Conservation (phyloP, 2,329 filamentous ascomycete species). For the Apiospora hydei region DNA sequence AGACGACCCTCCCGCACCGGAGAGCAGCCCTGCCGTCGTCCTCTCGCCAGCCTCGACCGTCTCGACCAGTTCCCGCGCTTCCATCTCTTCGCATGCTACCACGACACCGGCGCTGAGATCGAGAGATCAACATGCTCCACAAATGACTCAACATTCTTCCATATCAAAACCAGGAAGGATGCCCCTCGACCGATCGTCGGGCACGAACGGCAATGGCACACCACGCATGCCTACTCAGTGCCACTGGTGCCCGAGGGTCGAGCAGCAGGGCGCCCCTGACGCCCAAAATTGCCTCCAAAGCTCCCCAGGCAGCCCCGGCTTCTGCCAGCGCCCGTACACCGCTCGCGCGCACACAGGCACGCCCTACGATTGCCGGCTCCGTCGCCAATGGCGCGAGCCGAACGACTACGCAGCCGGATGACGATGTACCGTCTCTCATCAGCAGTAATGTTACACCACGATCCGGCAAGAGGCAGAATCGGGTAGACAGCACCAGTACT, state of each 20-base stretch:
- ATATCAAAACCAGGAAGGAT: slow-evolving; percentile 44
- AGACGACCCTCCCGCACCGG: not conserved
- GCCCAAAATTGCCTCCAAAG: slow-evolving; percentile 61
- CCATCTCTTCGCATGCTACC: slow-evolving; percentile 19
- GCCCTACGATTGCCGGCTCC: slow-evolving; percentile 37
- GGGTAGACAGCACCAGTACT: slow-evolving; percentile 71
- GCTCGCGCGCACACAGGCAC: slow-evolving; percentile 42
- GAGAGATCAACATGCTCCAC: slow-evolving; percentile 50
- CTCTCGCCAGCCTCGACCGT: slow-evolving; percentile 16
- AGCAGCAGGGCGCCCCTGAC: slow-evolving; percentile 56
- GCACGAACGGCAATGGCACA: slow-evolving; percentile 57
- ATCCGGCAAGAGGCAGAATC: slow-evolving; percentile 75
- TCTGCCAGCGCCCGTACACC: slow-evolving; percentile 53
- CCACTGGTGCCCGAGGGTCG: slow-evolving; percentile 63
- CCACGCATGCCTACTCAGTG: slow-evolving; percentile 74
- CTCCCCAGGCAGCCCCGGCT: slow-evolving; percentile 37
- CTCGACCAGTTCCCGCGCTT: slow-evolving; percentile 22
- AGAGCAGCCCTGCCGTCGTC: not conserved
- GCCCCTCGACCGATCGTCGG: slow-evolving; percentile 53
- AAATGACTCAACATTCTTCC: slow-evolving; percentile 36
- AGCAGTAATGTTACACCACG: slow-evolving; percentile 79
- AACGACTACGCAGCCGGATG: slow-evolving; percentile 49
- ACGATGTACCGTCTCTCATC: slow-evolving; percentile 63
- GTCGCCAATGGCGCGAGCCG: slow-evolving; percentile 41
- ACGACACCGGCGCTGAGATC: slow-evolving; percentile 32